Evolutionary conservation across 345 rosid genomes (phyloP), one percentile per base, ranked within the genome.

Genomic region (Citrus hindsii): DNA sequence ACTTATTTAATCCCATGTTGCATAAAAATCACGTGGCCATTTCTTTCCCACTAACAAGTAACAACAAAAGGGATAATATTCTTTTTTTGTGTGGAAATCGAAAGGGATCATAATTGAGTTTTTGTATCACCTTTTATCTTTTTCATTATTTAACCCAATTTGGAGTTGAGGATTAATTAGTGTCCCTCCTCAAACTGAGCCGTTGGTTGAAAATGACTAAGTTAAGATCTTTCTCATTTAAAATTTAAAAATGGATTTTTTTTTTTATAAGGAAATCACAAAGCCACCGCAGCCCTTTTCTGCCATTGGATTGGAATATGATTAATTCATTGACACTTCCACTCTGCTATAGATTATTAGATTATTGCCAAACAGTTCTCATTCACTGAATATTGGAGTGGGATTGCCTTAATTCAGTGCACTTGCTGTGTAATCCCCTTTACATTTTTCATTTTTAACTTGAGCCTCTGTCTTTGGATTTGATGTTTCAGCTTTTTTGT

Each of bases 391-490:
- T 70, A 18, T 7, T 9, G 22, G 25, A 56, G 19, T 38, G 56
- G 59, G 27, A 62, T 28, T 51, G 33, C 32, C 71, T 75, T 32
- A 30, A 65, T 75, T 48, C 78, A 51, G 4, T 65, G 78, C n/a
- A 75, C 78, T 65, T 21, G 1, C 16, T 32, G 14, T 48, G 48
- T 6, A 42, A 48, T 75, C 48, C 71, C 7, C 30, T 21, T 28
- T 9, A 42, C 66, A 22, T 22, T 37, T 22, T 46, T 0, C 18
- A 10, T 67, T 21, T 67, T 4, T 12, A 9, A 12, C 7, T 42
- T 42, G 19, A 42, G 30, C 21, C 18, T 24, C 2, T 5, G 32
- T 24, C 13, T 24, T 14, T 46, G 0, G 56, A 71, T 33, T 40
- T 74, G 40, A 21, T 63, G 9, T 9, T 6, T 19, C 51, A 14